Evolutionary conservation across 1,139 yeast species (phyloP).

Genomic region (Petasospora rhodanensis): DNA sequence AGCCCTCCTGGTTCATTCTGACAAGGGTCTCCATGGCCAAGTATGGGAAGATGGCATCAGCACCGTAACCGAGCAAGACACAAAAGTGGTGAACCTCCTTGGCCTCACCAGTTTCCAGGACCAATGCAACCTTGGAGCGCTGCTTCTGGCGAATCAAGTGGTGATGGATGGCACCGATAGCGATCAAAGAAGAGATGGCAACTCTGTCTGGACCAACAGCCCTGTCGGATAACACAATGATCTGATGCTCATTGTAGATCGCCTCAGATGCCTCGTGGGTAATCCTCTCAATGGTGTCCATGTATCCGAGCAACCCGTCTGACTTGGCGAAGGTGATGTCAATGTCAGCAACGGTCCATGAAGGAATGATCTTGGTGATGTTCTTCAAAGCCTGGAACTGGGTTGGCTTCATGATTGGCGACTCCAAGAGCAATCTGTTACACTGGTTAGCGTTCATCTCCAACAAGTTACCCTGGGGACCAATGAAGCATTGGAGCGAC

Average conservation of each 20-base stretch:
- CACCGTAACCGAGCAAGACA: slow-evolving; percentile 94
- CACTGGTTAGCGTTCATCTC: slow-evolving; percentile 93
- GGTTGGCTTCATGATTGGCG: slow-evolving; percentile 74
- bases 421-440: slow-evolving; percentile 74
- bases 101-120: slow-evolving; percentile 94
- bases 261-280: slow-evolving; percentile 87
- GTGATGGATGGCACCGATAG: slow-evolving; percentile 97
- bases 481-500: slow-evolving; percentile 95
- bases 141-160: slow-evolving; percentile 93
- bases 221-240: slow-evolving; percentile 74
- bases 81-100: slow-evolving; percentile 96
- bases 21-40: slow-evolving; percentile 85
- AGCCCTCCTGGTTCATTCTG: slow-evolving; percentile 78
- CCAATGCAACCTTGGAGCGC: slow-evolving; percentile 89
- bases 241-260: slow-evolving; percentile 68
- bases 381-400: slow-evolving; percentile 73
- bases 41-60: slow-evolving; percentile 93
- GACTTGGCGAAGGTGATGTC: slow-evolving; percentile 86
- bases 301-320: slow-evolving; percentile 84
- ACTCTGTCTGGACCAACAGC: slow-evolving; percentile 56
- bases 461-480: slow-evolving; percentile 93
- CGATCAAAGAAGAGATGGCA: slow-evolving; percentile 84
- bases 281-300: slow-evolving; percentile 77
- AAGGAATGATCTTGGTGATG: slow-evolving; percentile 71
- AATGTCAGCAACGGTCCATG: slow-evolving; percentile 77